Base-by-base conservation (phyloP, 2,329 filamentous ascomycete species). In the Bipolaris cookei region DNA sequence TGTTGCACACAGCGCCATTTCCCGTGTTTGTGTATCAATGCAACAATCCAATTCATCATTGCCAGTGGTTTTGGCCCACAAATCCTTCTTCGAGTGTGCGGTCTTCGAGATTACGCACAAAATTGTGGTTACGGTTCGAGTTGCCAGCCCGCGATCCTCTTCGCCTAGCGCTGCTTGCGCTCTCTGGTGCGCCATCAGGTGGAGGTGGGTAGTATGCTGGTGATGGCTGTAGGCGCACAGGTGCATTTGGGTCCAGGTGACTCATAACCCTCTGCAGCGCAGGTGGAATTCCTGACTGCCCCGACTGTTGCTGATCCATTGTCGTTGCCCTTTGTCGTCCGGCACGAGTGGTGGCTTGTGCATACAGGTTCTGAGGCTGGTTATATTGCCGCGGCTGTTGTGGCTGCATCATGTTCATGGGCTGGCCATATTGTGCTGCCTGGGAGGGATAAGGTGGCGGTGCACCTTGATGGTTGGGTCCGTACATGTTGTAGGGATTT, bases 131-230 rank as follows among this genome's bases (percentile, higher is more conserved):
- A 61, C 78, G 83, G 53, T 80, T 81, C 42, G 83, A 83, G 42
- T 66, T 81, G 65, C 88, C 85, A 43, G 85, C 84, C 54, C 92
- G 85, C 72, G 91, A 94, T 42, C 90, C 90, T 74, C 93, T 85
- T 69, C 92, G 86, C 39, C 90, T 86, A 28, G 89, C 83, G 77
- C 79, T 86, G n/a, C 82, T 81, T 21, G 86, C 81, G 56, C 84
- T 85, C 59, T 90, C 86, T 7, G 86, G 84, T 68, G 91, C 88
- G 8, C 92, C 91, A 64, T 98, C 94, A 6, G 90, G 88, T 1
- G 94, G 91, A 18, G 95, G 95, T 10, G 95, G 95, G 69, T 98
- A 99, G 77, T 99, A 99, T 1, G 95, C 95, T 4, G 95, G 95
- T 67, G 92, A 97, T 2, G 95, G 95, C 74, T 99, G 95, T 54